These are phyloP conservation scores for Colletotrichum endophyticum DNA, from an alignment of 2,329 filamentous ascomycete species.

Conservation along the genomic window DNA sequence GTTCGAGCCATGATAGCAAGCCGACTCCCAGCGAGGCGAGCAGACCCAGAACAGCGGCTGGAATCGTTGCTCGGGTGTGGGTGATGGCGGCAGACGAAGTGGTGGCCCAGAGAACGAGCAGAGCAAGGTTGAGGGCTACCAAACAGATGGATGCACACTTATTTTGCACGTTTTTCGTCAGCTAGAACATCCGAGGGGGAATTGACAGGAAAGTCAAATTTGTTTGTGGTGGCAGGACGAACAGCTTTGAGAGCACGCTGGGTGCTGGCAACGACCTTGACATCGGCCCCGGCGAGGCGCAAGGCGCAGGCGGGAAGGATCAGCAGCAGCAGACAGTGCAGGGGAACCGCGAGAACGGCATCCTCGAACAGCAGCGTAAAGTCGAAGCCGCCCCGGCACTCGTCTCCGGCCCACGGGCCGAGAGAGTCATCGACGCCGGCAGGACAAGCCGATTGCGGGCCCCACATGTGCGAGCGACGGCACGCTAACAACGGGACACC, in stretches of 20 bases:
- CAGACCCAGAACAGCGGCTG: not conserved
- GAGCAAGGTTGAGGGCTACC: conserved; percentile 3
- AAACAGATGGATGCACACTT: not conserved
- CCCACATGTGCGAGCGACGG: not conserved
- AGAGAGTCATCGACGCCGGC: conserved; percentile 12
- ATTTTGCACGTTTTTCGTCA: not conserved
- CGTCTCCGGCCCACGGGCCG: conserved; percentile 18
- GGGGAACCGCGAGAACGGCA: conserved; percentile 24
- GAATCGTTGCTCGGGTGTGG: conserved; percentile 3
- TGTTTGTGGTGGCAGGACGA: not conserved
- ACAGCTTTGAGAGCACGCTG: conserved; percentile 10
- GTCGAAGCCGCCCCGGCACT: conserved; percentile 30
- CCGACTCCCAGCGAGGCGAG: not conserved
- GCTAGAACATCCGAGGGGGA: not conserved
- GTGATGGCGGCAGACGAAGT: not conserved
- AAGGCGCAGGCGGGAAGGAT: not conserved
- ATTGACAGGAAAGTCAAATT: not conserved
- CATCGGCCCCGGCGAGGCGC: conserved; percentile 2
- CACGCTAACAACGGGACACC: not conserved
- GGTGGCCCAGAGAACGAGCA: conserved; percentile 7
- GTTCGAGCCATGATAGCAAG: conserved; percentile 14
- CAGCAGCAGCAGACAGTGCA: conserved; percentile 8
- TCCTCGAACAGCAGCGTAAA: conserved; percentile 33
- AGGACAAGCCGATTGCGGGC: conserved; percentile 3
- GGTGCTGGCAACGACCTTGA: conserved; percentile 11